Base-by-base conservation (phyloP, 1,284 basidiomycete species). In the Tilletia walkeri region DNA sequence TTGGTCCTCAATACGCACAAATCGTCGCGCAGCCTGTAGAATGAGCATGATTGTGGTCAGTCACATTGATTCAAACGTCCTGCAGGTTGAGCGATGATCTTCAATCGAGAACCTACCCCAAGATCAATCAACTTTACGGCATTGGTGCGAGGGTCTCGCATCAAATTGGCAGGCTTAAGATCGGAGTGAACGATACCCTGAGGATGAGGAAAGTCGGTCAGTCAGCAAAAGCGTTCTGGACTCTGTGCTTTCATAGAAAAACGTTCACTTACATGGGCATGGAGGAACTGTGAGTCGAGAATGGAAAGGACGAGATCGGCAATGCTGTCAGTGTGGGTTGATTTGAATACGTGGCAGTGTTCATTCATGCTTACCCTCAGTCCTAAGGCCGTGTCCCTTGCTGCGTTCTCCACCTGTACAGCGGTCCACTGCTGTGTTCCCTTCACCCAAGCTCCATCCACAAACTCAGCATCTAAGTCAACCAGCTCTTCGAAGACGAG, bases 111-210 rank as follows among this genome's bases (percentile, higher is more conserved):
- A 36, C 47, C 12, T 20, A 67, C 47, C 12, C 48, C 56, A 4
- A 67, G 50, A 38, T 47, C 56, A 10, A 53, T 61, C 9, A 63
- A 7, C 59, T 78, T 80, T 67, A 76, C 76, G 4, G 70, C 68
- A 30, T 76, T 77, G 1, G 76, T 77, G 56, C 73, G 72, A 10
- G 78, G 73, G 59, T 78, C 76, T 1, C 75, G 70, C 78, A 80
- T 80, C 34, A 80, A 67, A 65, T 80, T 80, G 48, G 77, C 76
- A 2, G 78, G 78, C 61, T 80, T 80, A 56, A 80, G 65, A 56
- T 80, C 78, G 50, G 77, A 76, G 69, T 80, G 78, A 48, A 75
- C 78, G 36, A 80, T 73, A 39, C 72, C 71, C 70, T 79, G 77
- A 77, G 67, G 50, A 77, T 76, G 69, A 72, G 61, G 18, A 2